phyloP scores from a whole-genome alignment of 2,329 filamentous ascomycete genomes.

The Cladosporium sp. region DNA sequence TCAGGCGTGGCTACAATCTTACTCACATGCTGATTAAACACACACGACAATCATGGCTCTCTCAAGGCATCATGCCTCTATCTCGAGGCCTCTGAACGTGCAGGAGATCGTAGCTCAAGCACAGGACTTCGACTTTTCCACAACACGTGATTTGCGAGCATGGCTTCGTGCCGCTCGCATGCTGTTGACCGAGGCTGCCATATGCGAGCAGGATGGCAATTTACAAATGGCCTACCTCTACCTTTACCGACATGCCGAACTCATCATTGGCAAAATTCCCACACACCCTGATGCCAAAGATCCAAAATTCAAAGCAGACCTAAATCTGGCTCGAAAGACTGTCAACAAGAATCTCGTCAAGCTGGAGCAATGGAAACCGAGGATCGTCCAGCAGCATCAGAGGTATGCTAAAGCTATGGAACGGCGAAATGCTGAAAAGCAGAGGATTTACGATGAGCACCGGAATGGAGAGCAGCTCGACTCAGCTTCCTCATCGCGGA shows the following conservation, averaged over 20 bases:
- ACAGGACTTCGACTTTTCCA: conserved; percentile 78
- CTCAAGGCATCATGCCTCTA: conserved; percentile 33
- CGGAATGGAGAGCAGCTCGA: conserved; percentile 23
- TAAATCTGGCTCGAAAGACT: conserved; percentile 61
- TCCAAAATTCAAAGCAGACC: conserved; percentile 57
- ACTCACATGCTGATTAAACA: not conserved
- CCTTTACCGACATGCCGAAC: conserved; percentile 82
- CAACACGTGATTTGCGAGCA: conserved; percentile 66
- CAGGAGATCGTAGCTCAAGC: conserved; percentile 72
- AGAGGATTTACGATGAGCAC: conserved; percentile 29
- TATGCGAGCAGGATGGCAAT: conserved; percentile 84
- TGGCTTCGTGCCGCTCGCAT: conserved; percentile 37
- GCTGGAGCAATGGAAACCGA: conserved; percentile 77
- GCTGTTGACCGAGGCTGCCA: conserved; percentile 64
- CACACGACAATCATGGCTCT: conserved; percentile 31
- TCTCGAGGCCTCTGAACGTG: conserved; percentile 27
- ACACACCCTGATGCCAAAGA: conserved; percentile 75
- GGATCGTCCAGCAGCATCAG: conserved; percentile 71
- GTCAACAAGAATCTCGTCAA: conserved; percentile 67
- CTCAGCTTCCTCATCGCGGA: conserved; percentile 24
- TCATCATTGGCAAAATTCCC: conserved; percentile 76
- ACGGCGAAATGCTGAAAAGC: conserved; percentile 38
- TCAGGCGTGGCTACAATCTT: not conserved
- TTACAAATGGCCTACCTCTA: conserved; percentile 86
- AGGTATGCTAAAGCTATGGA: conserved; percentile 62